These are phyloP conservation scores for Russula compacta DNA, from an alignment of 768 basidiomycete species.

Conservation along the genomic window DNA sequence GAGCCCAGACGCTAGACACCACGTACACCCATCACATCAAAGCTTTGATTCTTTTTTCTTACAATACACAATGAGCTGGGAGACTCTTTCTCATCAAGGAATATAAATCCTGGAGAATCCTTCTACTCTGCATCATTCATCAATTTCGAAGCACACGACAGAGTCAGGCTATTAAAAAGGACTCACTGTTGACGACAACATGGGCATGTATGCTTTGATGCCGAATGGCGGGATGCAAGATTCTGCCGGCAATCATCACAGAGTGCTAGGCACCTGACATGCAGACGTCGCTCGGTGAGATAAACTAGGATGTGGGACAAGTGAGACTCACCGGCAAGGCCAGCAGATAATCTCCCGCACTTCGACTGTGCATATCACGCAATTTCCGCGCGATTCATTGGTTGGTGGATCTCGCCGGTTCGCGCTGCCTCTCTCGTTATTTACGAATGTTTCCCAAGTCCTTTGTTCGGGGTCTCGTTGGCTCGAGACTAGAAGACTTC, in stretches of 20 bases:
- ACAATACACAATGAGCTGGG: neutral
- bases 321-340: constrained; percentile 60
- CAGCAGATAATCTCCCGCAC: constrained; percentile 68
- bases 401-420: neutral
- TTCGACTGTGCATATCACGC: constrained; percentile 67
- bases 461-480: constrained; percentile 15
- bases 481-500: constrained; percentile 31
- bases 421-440: constrained; percentile 24
- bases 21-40: neutral
- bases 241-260: constrained; percentile 60
- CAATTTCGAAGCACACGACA: neutral
- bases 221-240: constrained; percentile 43
- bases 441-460: constrained; percentile 27
- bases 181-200: constrained; percentile 47
- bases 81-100: constrained; percentile 28
- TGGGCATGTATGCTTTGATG: constrained; percentile 55
- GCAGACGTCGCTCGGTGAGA: neutral
- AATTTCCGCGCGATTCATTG: constrained; percentile 31
- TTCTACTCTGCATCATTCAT: constrained; percentile 29
- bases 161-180: neutral
- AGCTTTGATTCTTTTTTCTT: neutral
- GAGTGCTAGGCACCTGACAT: constrained; percentile 40
- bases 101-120: constrained; percentile 58
- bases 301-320: neutral
- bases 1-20: neutral